These are phyloP conservation scores for Papiliotrema nemorosa DNA, from an alignment of 1,284 basidiomycete genomes.

Conservation along the genomic window DNA sequence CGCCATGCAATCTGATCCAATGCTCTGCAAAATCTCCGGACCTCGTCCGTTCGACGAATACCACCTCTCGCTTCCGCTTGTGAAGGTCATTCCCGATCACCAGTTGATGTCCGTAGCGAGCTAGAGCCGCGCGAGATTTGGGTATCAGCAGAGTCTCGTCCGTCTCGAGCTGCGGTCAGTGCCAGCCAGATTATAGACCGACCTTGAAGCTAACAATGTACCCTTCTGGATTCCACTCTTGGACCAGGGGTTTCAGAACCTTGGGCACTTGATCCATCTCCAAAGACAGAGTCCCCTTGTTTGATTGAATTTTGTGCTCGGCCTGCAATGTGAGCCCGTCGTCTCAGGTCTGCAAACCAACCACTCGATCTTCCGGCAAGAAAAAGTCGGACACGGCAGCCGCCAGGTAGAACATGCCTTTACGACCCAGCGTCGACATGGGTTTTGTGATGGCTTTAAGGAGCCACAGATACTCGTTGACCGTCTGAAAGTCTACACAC, in stretches of 20 bases:
- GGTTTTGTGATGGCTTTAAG: slow-evolving; percentile 69
- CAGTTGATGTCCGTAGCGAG: slow-evolving; percentile 93
- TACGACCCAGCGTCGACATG: slow-evolving; percentile 61
- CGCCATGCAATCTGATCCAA: slow-evolving; percentile 65
- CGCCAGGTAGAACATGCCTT: slow-evolving; percentile 90
- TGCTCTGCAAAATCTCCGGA: slow-evolving; percentile 57
- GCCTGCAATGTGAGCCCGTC: slow-evolving; percentile 56
- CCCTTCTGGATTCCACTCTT: slow-evolving; percentile 87
- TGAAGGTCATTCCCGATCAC: slow-evolving; percentile 95
- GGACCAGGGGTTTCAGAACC: slow-evolving; percentile 84
- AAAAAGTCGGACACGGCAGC: slow-evolving; percentile 99
- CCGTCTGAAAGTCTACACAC: slow-evolving; percentile 85
- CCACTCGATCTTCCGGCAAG: slow-evolving; percentile 83
- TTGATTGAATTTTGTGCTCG: slow-evolving; percentile 97
- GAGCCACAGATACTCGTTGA: slow-evolving; percentile 95
- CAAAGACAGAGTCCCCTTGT: slow-evolving; percentile 84
- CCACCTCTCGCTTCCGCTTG: slow-evolving; percentile 83
- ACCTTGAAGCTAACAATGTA: slow-evolving; percentile 98
- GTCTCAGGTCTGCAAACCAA: slow-evolving; percentile 50
- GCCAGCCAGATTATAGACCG: background rate
- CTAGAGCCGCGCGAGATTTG: slow-evolving; percentile 81
- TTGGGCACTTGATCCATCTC: slow-evolving; percentile 99
- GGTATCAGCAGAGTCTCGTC: slow-evolving; percentile 78
- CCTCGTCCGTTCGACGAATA: slow-evolving; percentile 62
- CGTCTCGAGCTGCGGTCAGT: slow-evolving; percentile 74